Percentiles rank a stretch among this genome's conserved stretches.
These are phyloP conservation scores for Ensete glaucum DNA, from an alignment of 176 grass and related monocot genomes.

Conservation along the genomic window DNA sequence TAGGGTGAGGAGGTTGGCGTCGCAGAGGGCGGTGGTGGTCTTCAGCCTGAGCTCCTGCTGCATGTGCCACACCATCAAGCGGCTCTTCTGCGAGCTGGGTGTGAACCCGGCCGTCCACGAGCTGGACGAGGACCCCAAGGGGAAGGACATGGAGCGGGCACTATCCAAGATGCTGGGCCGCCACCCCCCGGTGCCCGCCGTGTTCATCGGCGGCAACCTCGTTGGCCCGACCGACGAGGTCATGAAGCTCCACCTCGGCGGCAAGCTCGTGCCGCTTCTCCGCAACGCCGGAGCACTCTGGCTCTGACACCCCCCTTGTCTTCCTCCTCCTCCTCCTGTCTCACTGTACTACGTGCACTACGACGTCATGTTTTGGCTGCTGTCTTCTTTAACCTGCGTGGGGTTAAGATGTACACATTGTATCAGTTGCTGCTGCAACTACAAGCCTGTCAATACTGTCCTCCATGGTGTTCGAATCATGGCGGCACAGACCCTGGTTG, in stretches of 20 bases:
- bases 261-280: conserved; percentile 17
- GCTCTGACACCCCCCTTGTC: conserved; percentile 2
- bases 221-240: conserved; percentile 17
- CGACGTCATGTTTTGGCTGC: too few relatives aligned
- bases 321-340: too few relatives aligned
- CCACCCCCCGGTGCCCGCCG: conserved; percentile 4
- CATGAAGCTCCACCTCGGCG: conserved; percentile 19
- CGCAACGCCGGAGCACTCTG: conserved; percentile 19
- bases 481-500: too few relatives aligned
- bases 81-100: conserved; percentile 17
- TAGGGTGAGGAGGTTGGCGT: background rate
- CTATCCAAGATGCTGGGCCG: conserved; percentile 10
- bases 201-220: conserved; percentile 21
- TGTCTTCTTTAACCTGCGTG: too few relatives aligned
- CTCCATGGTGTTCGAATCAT: too few relatives aligned
- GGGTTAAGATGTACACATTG: too few relatives aligned
- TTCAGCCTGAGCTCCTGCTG: conserved; percentile 24
- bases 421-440: too few relatives aligned
- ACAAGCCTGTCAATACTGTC: too few relatives aligned
- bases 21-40: conserved; percentile 19
- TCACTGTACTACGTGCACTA: too few relatives aligned
- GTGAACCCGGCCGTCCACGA: conserved; percentile 13
- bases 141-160: conserved; percentile 14
- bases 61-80: conserved; percentile 26
- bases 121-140: conserved; percentile 24